Evolutionary conservation across 2,329 filamentous ascomycete genomes (phyloP).

Genomic region (Teratosphaeriaceae sp.): DNA sequence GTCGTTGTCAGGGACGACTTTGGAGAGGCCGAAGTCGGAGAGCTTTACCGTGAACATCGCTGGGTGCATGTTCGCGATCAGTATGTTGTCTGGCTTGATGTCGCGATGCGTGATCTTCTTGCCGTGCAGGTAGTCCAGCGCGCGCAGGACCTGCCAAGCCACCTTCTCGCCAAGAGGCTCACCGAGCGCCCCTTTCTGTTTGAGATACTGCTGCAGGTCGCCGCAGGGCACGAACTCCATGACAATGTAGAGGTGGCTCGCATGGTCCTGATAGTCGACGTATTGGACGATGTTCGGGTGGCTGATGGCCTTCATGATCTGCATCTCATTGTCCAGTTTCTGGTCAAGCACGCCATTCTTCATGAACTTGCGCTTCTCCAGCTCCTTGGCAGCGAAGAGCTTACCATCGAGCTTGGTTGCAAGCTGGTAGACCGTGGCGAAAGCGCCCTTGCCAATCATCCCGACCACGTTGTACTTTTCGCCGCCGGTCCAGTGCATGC

Average conservation of each 20-base stretch:
- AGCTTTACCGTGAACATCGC: constrained; percentile 68
- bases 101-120: constrained; percentile 95
- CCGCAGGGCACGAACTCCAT: constrained; percentile 88
- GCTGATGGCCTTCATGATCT: constrained; percentile 78
- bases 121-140: constrained; percentile 77
- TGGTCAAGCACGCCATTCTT: constrained; percentile 86
- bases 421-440: constrained; percentile 87
- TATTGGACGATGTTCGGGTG: constrained; percentile 92
- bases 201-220: constrained; percentile 71
- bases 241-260: constrained; percentile 81
- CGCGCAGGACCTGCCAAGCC: constrained; percentile 69
- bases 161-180: constrained; percentile 67
- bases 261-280: constrained; percentile 79
- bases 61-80: constrained; percentile 67
- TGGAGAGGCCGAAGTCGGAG: constrained; percentile 94
- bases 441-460: constrained; percentile 84
- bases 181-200: constrained; percentile 52
- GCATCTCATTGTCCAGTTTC: constrained; percentile 95
- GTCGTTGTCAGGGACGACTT: constrained; percentile 74
- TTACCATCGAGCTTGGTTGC: constrained; percentile 78
- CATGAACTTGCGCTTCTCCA: constrained; percentile 88
- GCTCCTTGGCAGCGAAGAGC: constrained; percentile 85
- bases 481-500: constrained; percentile 78
- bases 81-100: constrained; percentile 96
- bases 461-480: constrained; percentile 76